A percentile compares a stretch with the other conserved stretches of the same genome.
phyloP scores from a whole-genome alignment of 768 basidiomycete genomes.

The Mycena polygramma region DNA sequence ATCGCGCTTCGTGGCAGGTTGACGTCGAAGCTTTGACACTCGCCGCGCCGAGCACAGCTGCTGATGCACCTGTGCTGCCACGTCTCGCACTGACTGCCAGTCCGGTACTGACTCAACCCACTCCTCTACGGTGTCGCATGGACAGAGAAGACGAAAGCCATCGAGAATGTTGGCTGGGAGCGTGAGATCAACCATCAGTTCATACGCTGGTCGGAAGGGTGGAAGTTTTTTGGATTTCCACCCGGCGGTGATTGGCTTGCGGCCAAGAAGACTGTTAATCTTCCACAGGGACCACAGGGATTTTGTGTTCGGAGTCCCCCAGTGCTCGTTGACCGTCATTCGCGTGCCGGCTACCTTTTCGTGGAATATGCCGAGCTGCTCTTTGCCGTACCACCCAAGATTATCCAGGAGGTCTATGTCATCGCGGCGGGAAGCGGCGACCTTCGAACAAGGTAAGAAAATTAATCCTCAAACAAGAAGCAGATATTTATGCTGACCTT shows the following conservation, averaged over 20 bases:
- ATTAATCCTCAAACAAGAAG: not conserved
- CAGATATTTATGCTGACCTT: not conserved
- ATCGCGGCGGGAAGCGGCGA: no score
- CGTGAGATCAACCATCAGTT: slow-evolving; percentile 1
- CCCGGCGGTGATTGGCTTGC: slow-evolving; percentile 21
- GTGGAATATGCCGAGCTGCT: slow-evolving; percentile 37
- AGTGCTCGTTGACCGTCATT: slow-evolving; percentile 42
- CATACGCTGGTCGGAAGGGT: slow-evolving; percentile 15
- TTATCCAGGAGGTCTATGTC: no score
- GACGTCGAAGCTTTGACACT: slow-evolving; percentile 18
- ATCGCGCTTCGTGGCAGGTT: slow-evolving; percentile 18
- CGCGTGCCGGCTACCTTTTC: slow-evolving; percentile 40
- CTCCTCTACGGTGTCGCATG: not conserved
- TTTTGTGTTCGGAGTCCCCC: slow-evolving; percentile 42
- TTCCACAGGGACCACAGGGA: slow-evolving; percentile 32
- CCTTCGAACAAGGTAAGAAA: no score
- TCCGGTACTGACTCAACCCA: not conserved
- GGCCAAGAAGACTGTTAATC: slow-evolving; percentile 25
- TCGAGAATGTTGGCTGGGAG: slow-evolving; percentile 3
- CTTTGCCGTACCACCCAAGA: not conserved
- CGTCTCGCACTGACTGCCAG: not conserved
- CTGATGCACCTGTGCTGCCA: slow-evolving; percentile 6
- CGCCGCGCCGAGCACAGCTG: slow-evolving; percentile 23
- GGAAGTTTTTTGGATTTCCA: slow-evolving; percentile 3
- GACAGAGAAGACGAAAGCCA: not conserved